Evolutionary conservation across 768 basidiomycete genomes (phyloP).

Genomic region (Russula lepida): DNA sequence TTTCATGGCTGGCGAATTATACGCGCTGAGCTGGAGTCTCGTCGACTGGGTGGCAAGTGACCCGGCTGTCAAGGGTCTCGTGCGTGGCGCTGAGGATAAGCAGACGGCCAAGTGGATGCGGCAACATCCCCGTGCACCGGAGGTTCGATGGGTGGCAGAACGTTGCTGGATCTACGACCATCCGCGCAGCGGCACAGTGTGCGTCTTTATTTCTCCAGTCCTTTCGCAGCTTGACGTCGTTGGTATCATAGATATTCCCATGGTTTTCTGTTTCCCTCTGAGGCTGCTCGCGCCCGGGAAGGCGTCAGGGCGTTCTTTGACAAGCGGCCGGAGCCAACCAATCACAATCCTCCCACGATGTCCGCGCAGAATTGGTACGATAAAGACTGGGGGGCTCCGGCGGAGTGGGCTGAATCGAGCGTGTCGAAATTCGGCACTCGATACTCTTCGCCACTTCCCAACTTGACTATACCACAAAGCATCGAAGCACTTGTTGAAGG

Average conservation of each 20-base stretch:
- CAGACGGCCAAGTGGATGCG: slow-evolving; percentile 90
- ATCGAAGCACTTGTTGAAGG: slow-evolving; percentile 93
- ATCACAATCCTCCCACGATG: slow-evolving; percentile 12
- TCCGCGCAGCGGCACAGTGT: slow-evolving; percentile 90
- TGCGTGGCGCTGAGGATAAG: slow-evolving; percentile 86
- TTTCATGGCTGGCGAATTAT: slow-evolving; percentile 95
- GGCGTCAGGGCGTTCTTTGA: slow-evolving; percentile 48
- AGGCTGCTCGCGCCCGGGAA: slow-evolving; percentile 59
- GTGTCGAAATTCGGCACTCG: slow-evolving; percentile 78
- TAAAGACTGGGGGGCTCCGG: slow-evolving; percentile 35
- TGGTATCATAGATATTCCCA: slow-evolving; percentile 66
- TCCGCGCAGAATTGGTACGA: slow-evolving; percentile 21
- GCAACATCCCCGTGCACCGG: slow-evolving; percentile 65
- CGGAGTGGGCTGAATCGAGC: slow-evolving; percentile 68
- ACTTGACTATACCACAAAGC: slow-evolving; percentile 58
- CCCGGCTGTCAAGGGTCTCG: slow-evolving; percentile 52
- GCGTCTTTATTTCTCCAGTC: slow-evolving; percentile 28
- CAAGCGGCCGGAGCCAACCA: slow-evolving; percentile 26
- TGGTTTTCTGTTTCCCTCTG: slow-evolving; percentile 91
- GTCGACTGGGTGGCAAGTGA: slow-evolving; percentile 83
- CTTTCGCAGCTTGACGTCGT: neutral
- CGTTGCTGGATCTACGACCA: slow-evolving; percentile 98
- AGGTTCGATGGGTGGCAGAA: slow-evolving; percentile 86
- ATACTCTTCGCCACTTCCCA: slow-evolving; percentile 61
- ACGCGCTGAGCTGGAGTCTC: slow-evolving; percentile 82